phyloP scores from a whole-genome alignment of 345 rosid species.

The Laguncularia racemosa region DNA sequence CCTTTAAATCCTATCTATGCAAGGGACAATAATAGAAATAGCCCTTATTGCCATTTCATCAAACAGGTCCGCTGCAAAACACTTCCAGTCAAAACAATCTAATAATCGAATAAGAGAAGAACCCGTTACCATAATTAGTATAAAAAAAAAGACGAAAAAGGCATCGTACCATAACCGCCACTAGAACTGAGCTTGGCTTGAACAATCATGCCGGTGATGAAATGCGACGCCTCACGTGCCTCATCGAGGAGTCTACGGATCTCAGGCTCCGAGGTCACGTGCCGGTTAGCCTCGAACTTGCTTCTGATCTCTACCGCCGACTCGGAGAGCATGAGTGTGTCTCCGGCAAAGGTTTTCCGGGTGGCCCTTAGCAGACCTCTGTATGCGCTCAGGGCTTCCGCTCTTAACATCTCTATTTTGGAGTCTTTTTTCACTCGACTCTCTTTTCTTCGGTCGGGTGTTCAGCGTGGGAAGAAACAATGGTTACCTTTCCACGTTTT shows the following conservation, averaged over 20 bases:
- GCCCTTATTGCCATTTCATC: no score
- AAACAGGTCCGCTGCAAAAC: no score
- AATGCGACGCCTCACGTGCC: constrained; percentile 76
- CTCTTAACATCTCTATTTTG: constrained; percentile 28
- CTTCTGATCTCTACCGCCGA: constrained; percentile 67
- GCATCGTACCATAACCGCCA: constrained; percentile 62
- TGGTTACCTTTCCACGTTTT: no score
- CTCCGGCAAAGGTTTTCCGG: constrained; percentile 68
- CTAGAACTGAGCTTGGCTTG: constrained; percentile 88
- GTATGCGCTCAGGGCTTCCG: constrained; percentile 56
- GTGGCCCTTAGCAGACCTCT: constrained; percentile 66
- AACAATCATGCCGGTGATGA: constrained; percentile 83
- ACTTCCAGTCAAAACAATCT: no score
- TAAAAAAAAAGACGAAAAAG: not conserved
- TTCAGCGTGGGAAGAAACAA: not conserved
- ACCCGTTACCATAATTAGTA: not conserved
- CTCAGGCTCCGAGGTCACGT: constrained; percentile 48
- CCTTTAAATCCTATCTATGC: no score
- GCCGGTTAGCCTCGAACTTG: constrained; percentile 79
- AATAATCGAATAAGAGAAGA: not conserved
- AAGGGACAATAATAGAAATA: no score
- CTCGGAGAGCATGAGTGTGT: constrained; percentile 58
- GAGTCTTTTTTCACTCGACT: not conserved
- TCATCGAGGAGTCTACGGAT: constrained; percentile 65
- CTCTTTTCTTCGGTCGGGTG: not conserved